Percentiles rank a stretch among this genome's conserved stretches.
Conservation (phyloP, 306 rosid species). For the Alnus rubra region DNA sequence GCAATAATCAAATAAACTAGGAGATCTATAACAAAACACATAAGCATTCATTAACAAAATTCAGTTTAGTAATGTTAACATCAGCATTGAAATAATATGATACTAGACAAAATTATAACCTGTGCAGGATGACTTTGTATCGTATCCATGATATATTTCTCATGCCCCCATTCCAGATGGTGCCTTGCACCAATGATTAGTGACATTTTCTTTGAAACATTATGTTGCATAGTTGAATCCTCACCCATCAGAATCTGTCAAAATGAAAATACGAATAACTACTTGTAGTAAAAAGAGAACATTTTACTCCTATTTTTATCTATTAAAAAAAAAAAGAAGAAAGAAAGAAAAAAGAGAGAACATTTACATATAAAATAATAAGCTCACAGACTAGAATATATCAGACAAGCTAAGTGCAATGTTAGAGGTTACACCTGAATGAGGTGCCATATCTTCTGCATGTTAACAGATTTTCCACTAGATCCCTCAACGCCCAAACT, state of each 20-base stretch:
- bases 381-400: background rate
- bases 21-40: slow-evolving; percentile 6
- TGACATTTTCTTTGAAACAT: slow-evolving; percentile 78
- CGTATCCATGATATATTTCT: slow-evolving; percentile 87
- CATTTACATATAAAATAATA: background rate
- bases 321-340: no score
- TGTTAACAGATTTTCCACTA: slow-evolving; percentile 88
- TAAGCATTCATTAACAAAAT: slow-evolving; percentile 10
- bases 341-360: background rate
- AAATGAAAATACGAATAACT: slow-evolving; percentile 30
- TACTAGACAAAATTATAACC: slow-evolving; percentile 40
- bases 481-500: slow-evolving; percentile 68
- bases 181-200: slow-evolving; percentile 84
- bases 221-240: slow-evolving; percentile 48
- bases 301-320: no score
- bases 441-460: slow-evolving; percentile 98
- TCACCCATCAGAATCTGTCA: slow-evolving; percentile 73
- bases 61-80: slow-evolving; percentile 3
- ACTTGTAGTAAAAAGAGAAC: slow-evolving; percentile 5
- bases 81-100: slow-evolving; percentile 12
- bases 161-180: slow-evolving; percentile 97
- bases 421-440: slow-evolving; percentile 59
- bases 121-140: slow-evolving; percentile 96
- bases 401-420: slow-evolving; percentile 15
- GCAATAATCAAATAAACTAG: background rate